Evolutionary conservation across 371 early-diverging fungal genomes (phyloP), one percentile per base, ranked within the genome.

Genomic region (Capillidium rhysosporum): DNA sequence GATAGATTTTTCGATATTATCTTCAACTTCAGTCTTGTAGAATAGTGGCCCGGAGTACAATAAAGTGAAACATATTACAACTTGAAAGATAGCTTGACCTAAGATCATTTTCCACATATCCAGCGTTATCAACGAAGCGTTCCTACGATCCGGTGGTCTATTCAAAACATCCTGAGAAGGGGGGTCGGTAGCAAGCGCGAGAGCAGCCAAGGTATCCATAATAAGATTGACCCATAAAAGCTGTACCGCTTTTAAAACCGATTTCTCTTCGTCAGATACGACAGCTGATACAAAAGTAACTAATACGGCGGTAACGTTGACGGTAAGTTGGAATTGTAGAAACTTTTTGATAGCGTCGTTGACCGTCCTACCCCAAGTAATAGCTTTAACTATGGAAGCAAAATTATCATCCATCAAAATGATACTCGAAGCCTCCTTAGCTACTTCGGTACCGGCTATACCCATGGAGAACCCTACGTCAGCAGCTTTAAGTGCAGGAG

Each of bases 401-500:
- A 87, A 87, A 59, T 84, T 83, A 57, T 84, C 85, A 58, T 86
- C 79, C 75, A 84, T 75, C 16, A 87, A 61, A 54, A 87, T 75
- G 55, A 87, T 85, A 18, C 75, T 66, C 1, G 84, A 80, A 0
- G 86, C 86, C 63, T 84, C 80, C 56, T 85, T 86, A 28, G 85
- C 82, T 7, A 86, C 80, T 54, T 86, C 85, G 5, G 86, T 83
- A 29, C 88, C 88, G 4, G 80, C 65, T 46, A 82, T 75, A 16
- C 88, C 88, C 88, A 86, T 82, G 1, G 76, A 72, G 60, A 85
- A 84, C 3, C 88, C 86, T 16, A 88, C 79, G 59, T 88, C 82
- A 0, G 88, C 82, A 51, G 69, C 59, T 57, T 85, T 85, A 28
- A 87, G 64, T 4, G 88, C 86, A 7, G 84, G 84, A 7, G 73